Percentiles rank a stretch among this genome's conserved stretches.
Evolutionary conservation across 163 green algal species (phyloP).

Genomic region (Prototheca cutis): DNA sequence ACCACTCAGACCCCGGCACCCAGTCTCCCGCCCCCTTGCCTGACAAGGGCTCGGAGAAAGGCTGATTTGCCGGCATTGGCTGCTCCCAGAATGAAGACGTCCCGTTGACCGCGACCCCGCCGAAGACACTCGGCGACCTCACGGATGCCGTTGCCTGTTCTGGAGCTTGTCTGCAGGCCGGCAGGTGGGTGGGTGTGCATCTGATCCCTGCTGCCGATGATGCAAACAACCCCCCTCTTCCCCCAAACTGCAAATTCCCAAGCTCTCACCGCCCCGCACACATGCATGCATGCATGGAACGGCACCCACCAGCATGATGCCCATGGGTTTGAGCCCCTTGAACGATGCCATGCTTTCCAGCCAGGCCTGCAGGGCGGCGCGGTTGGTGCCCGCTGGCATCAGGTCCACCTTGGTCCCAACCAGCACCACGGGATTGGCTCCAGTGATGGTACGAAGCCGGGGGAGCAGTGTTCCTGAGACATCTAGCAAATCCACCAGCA

Average conservation of each 20-base stretch:
- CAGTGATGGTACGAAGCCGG: conserved; percentile 62
- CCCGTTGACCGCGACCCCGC: conserved; percentile 53
- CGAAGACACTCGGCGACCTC: conserved; percentile 35
- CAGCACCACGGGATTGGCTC: conserved; percentile 71
- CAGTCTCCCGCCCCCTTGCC: no score
- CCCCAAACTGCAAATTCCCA: no score
- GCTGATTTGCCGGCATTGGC: conserved; percentile 96
- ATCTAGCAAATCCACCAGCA: conserved; percentile 88
- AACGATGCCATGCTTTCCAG: conserved; percentile 43
- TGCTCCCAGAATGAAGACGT: conserved; percentile 87
- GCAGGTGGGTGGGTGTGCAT: neutral
- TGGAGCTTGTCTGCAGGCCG: conserved; percentile 7
- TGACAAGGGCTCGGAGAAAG: conserved; percentile 79
- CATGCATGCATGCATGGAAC: no score
- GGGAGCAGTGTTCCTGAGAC: conserved; percentile 71
- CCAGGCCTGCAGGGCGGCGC: conserved; percentile 55
- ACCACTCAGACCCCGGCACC: no score
- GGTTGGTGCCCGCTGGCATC: conserved; percentile 52
- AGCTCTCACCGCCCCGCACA: no score
- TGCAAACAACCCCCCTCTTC: no score
- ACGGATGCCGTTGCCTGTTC: conserved; percentile 25
- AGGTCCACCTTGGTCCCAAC: conserved; percentile 88
- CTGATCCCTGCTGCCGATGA: no score
- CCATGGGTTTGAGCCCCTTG: conserved; percentile 61
- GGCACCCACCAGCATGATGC: conserved; percentile 59